Conservation (phyloP, 371 early-diverging fungal species). For the Lichtheimia corymbifera region DNA sequence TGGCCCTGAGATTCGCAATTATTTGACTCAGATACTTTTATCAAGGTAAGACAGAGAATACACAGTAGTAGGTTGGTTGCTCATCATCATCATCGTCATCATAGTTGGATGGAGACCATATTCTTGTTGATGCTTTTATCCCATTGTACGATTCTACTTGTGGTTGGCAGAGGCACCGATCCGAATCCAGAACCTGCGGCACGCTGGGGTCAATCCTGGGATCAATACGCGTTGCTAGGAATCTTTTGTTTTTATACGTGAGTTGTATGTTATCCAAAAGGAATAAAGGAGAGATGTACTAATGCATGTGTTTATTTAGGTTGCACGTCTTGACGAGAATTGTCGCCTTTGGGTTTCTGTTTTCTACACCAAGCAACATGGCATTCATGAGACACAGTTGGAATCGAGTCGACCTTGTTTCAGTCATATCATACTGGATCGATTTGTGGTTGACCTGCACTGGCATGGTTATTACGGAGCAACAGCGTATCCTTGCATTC, state of each 20-base stretch:
- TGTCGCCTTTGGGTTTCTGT: constrained; percentile 55
- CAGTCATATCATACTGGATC: constrained; percentile 63
- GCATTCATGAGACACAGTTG: constrained; percentile 69
- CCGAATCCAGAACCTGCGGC: constrained; percentile 27
- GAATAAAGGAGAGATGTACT: neutral
- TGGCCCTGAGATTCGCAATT: constrained; percentile 25
- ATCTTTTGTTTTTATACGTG: constrained; percentile 65
- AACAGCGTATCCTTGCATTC: constrained; percentile 52
- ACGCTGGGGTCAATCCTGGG: constrained; percentile 53
- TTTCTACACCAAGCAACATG: constrained; percentile 31
- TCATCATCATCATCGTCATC: neutral
- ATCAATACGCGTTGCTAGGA: constrained; percentile 51
- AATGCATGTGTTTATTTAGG: neutral
- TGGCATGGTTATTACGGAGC: constrained; percentile 33
- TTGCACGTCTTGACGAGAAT: constrained; percentile 32
- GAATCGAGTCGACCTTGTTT: constrained; percentile 66
- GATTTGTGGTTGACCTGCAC: constrained; percentile 46
- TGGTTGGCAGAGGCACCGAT: constrained; percentile 43
- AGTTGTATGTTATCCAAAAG: constrained; percentile 12
- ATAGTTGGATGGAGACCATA: constrained; percentile 59
- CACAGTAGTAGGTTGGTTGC: neutral
- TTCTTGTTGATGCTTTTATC: constrained; percentile 52
- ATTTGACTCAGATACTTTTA: constrained; percentile 3
- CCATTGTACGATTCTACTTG: constrained; percentile 48
- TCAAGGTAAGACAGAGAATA: constrained; percentile 30